These are phyloP conservation scores for Alternaria alternata DNA, from an alignment of 2,329 filamentous ascomycete genomes.

Conservation along the genomic window DNA sequence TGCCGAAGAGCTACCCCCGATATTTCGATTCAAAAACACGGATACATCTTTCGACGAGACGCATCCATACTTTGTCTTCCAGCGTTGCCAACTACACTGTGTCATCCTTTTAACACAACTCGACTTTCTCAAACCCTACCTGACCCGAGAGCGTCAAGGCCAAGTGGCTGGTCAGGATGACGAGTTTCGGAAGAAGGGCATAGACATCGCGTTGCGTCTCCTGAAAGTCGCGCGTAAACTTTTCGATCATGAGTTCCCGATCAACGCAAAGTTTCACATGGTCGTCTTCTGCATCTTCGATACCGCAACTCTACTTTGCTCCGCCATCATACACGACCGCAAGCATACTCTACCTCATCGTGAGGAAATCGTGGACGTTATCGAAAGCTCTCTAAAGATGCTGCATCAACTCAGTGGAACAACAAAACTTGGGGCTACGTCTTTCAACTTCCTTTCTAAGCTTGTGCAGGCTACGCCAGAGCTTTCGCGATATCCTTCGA, in stretches of 20 bases:
- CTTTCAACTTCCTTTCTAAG: constrained; percentile 43
- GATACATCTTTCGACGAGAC: constrained; percentile 54
- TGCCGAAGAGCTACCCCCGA: constrained; percentile 54
- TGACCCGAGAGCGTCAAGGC: constrained; percentile 50
- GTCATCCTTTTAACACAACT: constrained; percentile 58
- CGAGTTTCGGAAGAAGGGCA: constrained; percentile 52
- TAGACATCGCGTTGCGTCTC: constrained; percentile 57
- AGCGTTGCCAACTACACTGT: constrained; percentile 58
- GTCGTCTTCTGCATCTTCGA: constrained; percentile 62
- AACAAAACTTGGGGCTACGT: constrained; percentile 41
- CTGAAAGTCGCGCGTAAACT: constrained; percentile 53
- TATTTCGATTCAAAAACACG: constrained; percentile 52
- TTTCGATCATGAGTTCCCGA: constrained; percentile 56
- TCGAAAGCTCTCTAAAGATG: constrained; percentile 45
- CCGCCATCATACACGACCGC: constrained; percentile 61
- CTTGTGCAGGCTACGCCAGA: constrained; percentile 40
- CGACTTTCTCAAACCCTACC: constrained; percentile 56
- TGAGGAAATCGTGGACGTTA: constrained; percentile 52
- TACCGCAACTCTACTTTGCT: constrained; percentile 60
- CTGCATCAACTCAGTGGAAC: constrained; percentile 40
- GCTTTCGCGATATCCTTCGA: constrained; percentile 22
- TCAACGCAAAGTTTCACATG: constrained; percentile 60
- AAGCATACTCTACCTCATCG: constrained; percentile 53
- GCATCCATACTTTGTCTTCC: constrained; percentile 56
- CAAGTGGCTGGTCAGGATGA: constrained; percentile 45